Evolutionary conservation across 176 grass and related monocot genomes (phyloP).

Genomic region (Carex kokanica): DNA sequence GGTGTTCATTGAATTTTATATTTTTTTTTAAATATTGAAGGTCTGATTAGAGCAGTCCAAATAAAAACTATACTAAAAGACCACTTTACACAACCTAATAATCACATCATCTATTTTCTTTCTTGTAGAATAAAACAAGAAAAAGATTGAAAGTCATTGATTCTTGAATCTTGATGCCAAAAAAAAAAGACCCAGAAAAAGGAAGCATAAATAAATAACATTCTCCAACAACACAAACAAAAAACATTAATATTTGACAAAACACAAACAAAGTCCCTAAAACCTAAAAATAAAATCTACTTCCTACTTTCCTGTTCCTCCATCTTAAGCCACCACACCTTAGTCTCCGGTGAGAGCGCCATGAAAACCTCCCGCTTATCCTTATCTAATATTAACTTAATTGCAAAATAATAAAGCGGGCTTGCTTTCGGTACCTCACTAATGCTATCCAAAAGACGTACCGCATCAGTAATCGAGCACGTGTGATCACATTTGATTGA

Average conservation of each 20-base stretch:
- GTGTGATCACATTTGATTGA: not conserved
- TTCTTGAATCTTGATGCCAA: not conserved
- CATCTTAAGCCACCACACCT: constrained; percentile 38
- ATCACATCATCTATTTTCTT: constrained; percentile 7
- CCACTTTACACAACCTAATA: not conserved
- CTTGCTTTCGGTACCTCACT: constrained; percentile 31
- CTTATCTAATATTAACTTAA: constrained; percentile 33
- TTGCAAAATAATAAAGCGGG: constrained; percentile 36
- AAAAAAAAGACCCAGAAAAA: not conserved
- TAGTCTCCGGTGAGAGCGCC: constrained; percentile 23
- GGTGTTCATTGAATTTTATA: not conserved
- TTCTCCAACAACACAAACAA: not conserved
- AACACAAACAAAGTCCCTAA: not conserved
- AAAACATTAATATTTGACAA: not conserved
- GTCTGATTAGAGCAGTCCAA: not conserved
- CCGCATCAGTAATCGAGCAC: constrained; percentile 24
- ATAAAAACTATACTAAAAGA: not conserved
- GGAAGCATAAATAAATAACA: not conserved
- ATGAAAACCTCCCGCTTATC: constrained; percentile 35
- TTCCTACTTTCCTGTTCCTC: constrained; percentile 33
- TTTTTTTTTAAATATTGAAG: not conserved
- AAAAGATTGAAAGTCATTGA: not conserved
- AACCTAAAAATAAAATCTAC: not conserved
- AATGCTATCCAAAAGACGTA: constrained; percentile 35
- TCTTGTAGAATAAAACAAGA: not conserved